phyloP scores from a whole-genome alignment of 2,329 filamentous ascomycete species.

The Saccharata proteae region DNA sequence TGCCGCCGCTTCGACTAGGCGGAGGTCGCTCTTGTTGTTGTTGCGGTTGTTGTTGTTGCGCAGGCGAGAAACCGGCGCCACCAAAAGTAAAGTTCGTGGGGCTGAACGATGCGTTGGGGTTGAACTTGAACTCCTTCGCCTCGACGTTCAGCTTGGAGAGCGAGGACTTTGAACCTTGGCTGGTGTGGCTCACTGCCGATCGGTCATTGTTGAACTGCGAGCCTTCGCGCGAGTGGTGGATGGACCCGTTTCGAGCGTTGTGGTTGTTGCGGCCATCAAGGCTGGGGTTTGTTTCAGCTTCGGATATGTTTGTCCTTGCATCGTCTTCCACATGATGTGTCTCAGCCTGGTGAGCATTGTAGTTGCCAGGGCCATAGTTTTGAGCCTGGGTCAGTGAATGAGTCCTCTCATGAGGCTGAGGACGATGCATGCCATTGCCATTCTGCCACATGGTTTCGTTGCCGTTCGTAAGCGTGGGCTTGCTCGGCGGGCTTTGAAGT shows the following conservation, averaged over 20 bases:
- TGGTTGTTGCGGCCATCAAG: slow-evolving; percentile 24
- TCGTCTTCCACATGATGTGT: no score
- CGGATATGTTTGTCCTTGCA: slow-evolving; percentile 26
- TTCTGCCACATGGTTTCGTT: slow-evolving; percentile 18
- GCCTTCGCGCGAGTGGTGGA: slow-evolving; percentile 42
- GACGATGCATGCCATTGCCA: slow-evolving; percentile 51
- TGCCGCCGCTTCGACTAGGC: slow-evolving; percentile 34
- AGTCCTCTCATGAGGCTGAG: slow-evolving; percentile 60
- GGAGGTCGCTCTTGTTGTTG: slow-evolving; percentile 30
- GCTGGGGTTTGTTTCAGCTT: slow-evolving; percentile 24
- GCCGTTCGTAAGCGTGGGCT: slow-evolving; percentile 13
- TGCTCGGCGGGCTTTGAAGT: slow-evolving; percentile 10
- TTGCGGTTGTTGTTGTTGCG: slow-evolving; percentile 9
- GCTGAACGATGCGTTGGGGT: slow-evolving; percentile 41
- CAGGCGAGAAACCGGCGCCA: slow-evolving; percentile 30
- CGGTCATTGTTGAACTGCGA: slow-evolving; percentile 39
- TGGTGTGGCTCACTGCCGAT: slow-evolving; percentile 29
- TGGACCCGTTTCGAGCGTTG: slow-evolving; percentile 23
- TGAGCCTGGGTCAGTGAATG: slow-evolving; percentile 60
- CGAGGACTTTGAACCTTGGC: slow-evolving; percentile 57
- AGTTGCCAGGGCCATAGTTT: slow-evolving; percentile 20
- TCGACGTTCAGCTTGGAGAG: slow-evolving; percentile 76
- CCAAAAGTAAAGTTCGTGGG: slow-evolving; percentile 29
- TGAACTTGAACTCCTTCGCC: slow-evolving; percentile 77
- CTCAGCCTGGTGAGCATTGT: slow-evolving; percentile 1